Evolutionary conservation across 257 asterid species (phyloP).

Genomic region (Nicotiana sylvestris): DNA sequence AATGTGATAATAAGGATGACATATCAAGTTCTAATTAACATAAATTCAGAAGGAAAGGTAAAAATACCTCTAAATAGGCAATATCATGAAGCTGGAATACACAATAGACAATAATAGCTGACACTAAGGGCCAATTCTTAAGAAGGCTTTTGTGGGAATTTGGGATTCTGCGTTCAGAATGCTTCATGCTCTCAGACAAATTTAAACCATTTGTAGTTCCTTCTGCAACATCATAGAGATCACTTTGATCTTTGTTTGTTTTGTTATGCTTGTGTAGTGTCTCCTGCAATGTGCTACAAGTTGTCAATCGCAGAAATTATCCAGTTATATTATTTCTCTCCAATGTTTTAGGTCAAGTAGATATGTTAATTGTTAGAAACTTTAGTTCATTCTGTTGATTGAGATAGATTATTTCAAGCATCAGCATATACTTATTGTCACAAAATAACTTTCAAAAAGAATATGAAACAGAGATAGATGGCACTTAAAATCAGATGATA

Average conservation of each 20-base stretch:
- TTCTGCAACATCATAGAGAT: background rate
- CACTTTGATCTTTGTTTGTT: background rate
- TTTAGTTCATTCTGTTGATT: background rate
- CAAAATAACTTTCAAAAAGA: background rate
- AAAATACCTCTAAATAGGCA: slow-evolving; percentile 72
- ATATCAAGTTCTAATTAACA: background rate
- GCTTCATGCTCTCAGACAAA: slow-evolving; percentile 14
- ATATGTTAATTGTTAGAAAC: background rate
- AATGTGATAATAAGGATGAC: background rate
- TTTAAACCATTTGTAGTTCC: background rate
- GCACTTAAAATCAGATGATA: slow-evolving; percentile 1
- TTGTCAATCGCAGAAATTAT: slow-evolving; percentile 7
- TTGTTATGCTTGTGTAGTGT: slow-evolving; percentile 43
- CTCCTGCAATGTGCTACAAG: slow-evolving; percentile 40
- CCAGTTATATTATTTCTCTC: background rate
- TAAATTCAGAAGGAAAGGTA: background rate
- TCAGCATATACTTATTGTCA: background rate
- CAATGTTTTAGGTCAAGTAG: background rate
- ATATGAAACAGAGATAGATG: background rate
- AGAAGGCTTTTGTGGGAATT: slow-evolving; percentile 38
- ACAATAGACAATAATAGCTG: slow-evolving; percentile 65
- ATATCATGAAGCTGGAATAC: slow-evolving; percentile 78
- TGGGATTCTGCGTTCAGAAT: slow-evolving; percentile 1
- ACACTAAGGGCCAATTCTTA: slow-evolving; percentile 83
- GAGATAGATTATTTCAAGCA: too few relatives aligned